Evolutionary conservation across 2,329 filamentous ascomycete genomes (phyloP).

Genomic region (Verticillium albo-atrum): DNA sequence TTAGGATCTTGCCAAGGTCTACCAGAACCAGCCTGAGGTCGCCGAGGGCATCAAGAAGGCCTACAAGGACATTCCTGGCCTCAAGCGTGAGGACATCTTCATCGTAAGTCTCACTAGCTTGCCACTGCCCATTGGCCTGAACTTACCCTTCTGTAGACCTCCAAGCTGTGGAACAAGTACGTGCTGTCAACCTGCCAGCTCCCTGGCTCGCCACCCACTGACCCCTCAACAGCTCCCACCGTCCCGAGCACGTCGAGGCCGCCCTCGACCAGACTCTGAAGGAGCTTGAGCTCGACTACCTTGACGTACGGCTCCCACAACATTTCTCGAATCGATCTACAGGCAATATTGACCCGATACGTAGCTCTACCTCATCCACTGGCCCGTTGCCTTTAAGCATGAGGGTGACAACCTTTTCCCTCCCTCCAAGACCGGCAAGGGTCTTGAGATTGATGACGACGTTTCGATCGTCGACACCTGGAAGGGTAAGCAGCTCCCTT

Average conservation of each 20-base stretch:
- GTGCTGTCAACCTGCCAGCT: not conserved
- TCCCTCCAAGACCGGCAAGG: slow-evolving; percentile 22
- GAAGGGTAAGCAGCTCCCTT: slow-evolving; percentile 24
- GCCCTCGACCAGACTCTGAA: slow-evolving; percentile 52
- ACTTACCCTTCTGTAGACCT: slow-evolving; percentile 35
- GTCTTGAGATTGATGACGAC: slow-evolving; percentile 24
- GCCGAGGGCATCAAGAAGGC: slow-evolving; percentile 49
- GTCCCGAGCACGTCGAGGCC: slow-evolving; percentile 53
- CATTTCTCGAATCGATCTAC: too few species aligned
- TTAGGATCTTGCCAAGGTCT: slow-evolving; percentile 42
- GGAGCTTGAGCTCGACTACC: slow-evolving; percentile 52
- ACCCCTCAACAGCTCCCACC: slow-evolving; percentile 42
- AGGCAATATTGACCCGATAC: too few species aligned
- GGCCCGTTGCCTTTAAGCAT: slow-evolving; percentile 46
- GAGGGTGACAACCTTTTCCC: slow-evolving; percentile 38
- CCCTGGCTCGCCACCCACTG: not conserved
- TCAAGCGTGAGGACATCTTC: slow-evolving; percentile 53
- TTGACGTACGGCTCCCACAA: slow-evolving; percentile 36
- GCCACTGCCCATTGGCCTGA: too few species aligned
- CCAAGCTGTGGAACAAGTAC: slow-evolving; percentile 59
- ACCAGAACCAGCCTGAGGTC: slow-evolving; percentile 61
- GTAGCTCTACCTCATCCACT: slow-evolving; percentile 58
- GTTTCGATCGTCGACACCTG: slow-evolving; percentile 39
- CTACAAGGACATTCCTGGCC: slow-evolving; percentile 39
- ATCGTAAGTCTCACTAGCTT: slow-evolving; percentile 21